These are phyloP conservation scores for Penicillium silybi DNA, from an alignment of 495 filamentous ascomycete species.

Conservation along the genomic window DNA sequence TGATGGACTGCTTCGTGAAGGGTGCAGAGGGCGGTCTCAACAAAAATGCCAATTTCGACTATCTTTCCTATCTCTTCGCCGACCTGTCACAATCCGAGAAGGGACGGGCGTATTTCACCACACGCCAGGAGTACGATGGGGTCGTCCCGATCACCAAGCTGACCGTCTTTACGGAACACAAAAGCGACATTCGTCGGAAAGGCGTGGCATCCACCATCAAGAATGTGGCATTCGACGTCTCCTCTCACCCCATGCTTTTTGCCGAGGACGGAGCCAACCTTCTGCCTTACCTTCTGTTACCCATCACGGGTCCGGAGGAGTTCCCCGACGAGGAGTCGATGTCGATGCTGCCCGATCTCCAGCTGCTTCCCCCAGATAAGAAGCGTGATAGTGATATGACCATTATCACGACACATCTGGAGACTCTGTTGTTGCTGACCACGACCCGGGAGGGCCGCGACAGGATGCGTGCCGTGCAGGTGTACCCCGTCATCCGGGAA, in stretches of 20 bases:
- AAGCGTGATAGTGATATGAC: constrained; percentile 67
- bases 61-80: constrained; percentile 88
- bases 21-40: constrained; percentile 79
- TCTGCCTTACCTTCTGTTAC: constrained; percentile 79
- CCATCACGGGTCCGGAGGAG: constrained; percentile 56
- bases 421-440: constrained; percentile 79
- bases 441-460: constrained; percentile 74
- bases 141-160: constrained; percentile 85
- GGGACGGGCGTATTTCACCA: constrained; percentile 72
- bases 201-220: constrained; percentile 93
- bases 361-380: constrained; percentile 85
- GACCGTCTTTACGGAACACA: constrained; percentile 87
- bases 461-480: constrained; percentile 65
- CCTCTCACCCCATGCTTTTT: constrained; percentile 66
- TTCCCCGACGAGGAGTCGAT: constrained; percentile 65
- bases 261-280: constrained; percentile 73
- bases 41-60: constrained; percentile 83
- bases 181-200: constrained; percentile 70
- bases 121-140: constrained; percentile 66
- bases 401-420: constrained; percentile 80
- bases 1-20: constrained; percentile 94
- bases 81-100: constrained; percentile 77
- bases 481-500: constrained; percentile 87
- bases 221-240: constrained; percentile 71
- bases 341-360: constrained; percentile 79